Evolutionary conservation across 768 basidiomycete genomes (phyloP).

Genomic region (Macrocybe gigantea): DNA sequence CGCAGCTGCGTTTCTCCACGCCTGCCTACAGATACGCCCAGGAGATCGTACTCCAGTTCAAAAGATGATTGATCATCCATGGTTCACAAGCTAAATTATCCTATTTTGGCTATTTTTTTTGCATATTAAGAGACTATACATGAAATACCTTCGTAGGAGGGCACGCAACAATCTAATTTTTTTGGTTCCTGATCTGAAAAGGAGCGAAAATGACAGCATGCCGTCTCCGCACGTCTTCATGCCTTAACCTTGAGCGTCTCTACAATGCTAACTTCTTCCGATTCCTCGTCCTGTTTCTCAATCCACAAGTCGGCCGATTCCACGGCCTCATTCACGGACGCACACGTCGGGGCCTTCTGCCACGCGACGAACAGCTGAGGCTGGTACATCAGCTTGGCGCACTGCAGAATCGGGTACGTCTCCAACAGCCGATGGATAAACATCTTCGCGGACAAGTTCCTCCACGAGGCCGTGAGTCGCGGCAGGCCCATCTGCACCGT

Average conservation of each 20-base stretch:
- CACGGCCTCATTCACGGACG: not conserved
- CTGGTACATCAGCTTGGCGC: constrained; percentile 11
- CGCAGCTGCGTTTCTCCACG: constrained; percentile 12
- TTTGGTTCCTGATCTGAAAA: too few relatives aligned
- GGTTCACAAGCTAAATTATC: constrained; percentile 9
- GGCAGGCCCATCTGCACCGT: constrained; percentile 8
- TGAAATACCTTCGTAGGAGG: too few relatives aligned
- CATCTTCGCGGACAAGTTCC: constrained; percentile 8
- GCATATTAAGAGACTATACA: too few relatives aligned
- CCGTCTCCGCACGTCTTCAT: not conserved
- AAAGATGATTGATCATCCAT: constrained; percentile 16
- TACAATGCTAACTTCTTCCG: constrained; percentile 4
- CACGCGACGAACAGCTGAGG: constrained; percentile 11
- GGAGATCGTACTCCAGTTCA: constrained; percentile 10
- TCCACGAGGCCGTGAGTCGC: constrained; percentile 10
- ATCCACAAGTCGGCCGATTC: constrained; percentile 8
- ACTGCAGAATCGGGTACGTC: constrained; percentile 9
- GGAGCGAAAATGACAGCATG: not conserved
- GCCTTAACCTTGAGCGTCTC: constrained; percentile 6
- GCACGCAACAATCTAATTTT: too few relatives aligned
- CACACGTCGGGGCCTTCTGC: constrained; percentile 2
- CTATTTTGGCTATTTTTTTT: too few relatives aligned
- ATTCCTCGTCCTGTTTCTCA: constrained; percentile 7
- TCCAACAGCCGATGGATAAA: constrained; percentile 8
- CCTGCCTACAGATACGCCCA: constrained; percentile 13